Percentiles rank a stretch among this genome's conserved stretches.
Conservation (phyloP, 2,329 filamentous ascomycete species). For the Lecanosticta acicola region DNA sequence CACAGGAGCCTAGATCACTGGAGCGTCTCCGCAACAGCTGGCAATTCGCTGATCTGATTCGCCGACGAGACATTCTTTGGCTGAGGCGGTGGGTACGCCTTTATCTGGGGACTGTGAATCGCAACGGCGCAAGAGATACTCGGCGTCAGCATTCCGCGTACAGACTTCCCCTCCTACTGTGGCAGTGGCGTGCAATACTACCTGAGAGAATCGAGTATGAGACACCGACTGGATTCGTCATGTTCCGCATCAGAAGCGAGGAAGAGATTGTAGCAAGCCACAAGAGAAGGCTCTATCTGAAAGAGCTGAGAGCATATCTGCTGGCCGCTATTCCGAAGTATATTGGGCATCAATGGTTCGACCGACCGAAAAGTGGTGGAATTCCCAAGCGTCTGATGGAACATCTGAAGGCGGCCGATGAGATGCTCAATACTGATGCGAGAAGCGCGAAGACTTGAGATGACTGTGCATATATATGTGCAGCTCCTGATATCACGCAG, state of each 20-base stretch:
- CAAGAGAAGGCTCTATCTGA: too few relatives aligned
- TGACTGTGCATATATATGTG: too few relatives aligned
- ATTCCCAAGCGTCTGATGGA: background rate
- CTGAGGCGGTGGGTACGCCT: slow-evolving; percentile 28
- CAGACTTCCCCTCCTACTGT: slow-evolving; percentile 24
- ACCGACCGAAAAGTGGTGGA: background rate
- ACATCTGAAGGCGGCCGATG: background rate
- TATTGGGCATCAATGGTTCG: background rate
- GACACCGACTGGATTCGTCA: slow-evolving; percentile 27
- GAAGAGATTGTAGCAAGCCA: slow-evolving; percentile 6
- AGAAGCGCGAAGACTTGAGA: background rate
- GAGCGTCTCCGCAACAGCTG: slow-evolving; percentile 16
- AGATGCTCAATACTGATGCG: background rate
- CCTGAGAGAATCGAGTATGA: slow-evolving; percentile 25
- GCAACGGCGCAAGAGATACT: background rate
- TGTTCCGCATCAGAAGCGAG: slow-evolving; percentile 19
- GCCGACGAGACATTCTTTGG: slow-evolving; percentile 20
- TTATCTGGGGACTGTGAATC: slow-evolving; percentile 16
- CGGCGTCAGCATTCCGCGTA: background rate
- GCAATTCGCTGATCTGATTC: slow-evolving; percentile 18
- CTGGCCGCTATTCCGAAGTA: too few relatives aligned
- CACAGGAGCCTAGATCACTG: slow-evolving; percentile 5
- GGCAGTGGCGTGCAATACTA: slow-evolving; percentile 21
- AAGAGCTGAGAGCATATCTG: background rate
- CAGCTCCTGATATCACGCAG: too few relatives aligned